Base-by-base conservation (phyloP, 1,284 basidiomycete genomes). In the Schizophyllum commune region DNA sequence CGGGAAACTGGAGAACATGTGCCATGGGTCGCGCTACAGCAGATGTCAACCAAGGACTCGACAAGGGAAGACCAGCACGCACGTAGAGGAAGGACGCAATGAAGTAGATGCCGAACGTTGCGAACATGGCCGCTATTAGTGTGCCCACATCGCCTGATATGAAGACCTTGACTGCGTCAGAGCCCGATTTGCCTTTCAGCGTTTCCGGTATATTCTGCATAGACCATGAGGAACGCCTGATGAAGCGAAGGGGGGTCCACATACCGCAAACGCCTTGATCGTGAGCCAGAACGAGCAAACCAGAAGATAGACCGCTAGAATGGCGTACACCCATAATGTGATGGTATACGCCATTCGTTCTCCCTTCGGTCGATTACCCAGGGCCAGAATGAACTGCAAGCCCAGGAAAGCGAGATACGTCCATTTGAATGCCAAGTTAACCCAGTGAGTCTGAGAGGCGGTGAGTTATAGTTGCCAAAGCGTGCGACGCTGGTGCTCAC, bases 291-390 rank as follows among this genome's bases (percentile, higher is more conserved):
- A 83, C 0, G 94, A 94, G 73, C 91, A 95, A 22, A 92, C 79
- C 58, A 95, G 77, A 6, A 96, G 79, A 72, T 96, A 96, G 1
- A 91, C 71, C 0, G 92, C 79, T 55, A 95, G 74, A 64, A 95
- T 66, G 19, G 89, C 91, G 68, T 87, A 95, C 0, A 93, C 88
- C 83, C 87, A 87, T 66, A 98, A 80, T 5, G 94, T 96, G 32
- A 89, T 67, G 0, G 88, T 78, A 70, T 98, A 98, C 6, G 92
- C 85, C 52, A 81, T 71, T 59, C 89, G 85, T 78, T 98, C 96
- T 64, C 94, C 96, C 72, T 98, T 98, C 1, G 96, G 96, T 65
- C 96, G 80, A 74, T 98, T 98, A 62, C 96, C 96, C 32, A 98
- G 77, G 3, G 95, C 96, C n/a, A 98, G 80, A 52, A 98, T 86